Evolutionary conservation across 106 monocot genomes (phyloP).

Genomic region (Allium fistulosum): DNA sequence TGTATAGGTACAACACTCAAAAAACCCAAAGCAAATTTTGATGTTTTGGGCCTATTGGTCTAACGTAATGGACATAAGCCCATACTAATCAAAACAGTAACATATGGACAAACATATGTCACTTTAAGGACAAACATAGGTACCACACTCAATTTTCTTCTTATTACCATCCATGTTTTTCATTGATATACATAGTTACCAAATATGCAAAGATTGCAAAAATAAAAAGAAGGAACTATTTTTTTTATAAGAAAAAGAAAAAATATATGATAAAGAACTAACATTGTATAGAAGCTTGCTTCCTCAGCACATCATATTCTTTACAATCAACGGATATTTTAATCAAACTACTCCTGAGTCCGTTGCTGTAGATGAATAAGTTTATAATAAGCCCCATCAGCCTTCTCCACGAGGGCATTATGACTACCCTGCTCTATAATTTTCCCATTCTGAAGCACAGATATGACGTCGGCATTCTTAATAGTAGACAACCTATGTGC

Average conservation of each 20-base stretch:
- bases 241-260: neutral
- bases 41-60: no score
- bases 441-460: conserved; percentile 66
- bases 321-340: neutral
- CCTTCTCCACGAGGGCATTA: conserved; percentile 46
- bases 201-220: no score
- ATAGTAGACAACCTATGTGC: conserved; percentile 71
- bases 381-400: conserved; percentile 68
- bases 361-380: conserved; percentile 76
- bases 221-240: no score
- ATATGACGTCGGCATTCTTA: conserved; percentile 67
- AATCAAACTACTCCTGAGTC: conserved; percentile 26
- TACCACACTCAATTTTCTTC: no score
- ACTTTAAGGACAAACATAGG: no score
- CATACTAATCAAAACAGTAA: no score
- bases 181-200: no score
- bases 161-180: no score
- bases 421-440: conserved; percentile 75
- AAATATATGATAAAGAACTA: neutral
- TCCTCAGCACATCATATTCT: neutral
- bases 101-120: no score
- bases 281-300: conserved; percentile 1
- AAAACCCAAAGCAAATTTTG: no score
- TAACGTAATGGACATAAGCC: no score
- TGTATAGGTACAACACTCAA: no score